Evolutionary conservation across 257 asterid genomes (phyloP), one percentile per base, ranked within the genome.

Genomic region (Salvia splendens): DNA sequence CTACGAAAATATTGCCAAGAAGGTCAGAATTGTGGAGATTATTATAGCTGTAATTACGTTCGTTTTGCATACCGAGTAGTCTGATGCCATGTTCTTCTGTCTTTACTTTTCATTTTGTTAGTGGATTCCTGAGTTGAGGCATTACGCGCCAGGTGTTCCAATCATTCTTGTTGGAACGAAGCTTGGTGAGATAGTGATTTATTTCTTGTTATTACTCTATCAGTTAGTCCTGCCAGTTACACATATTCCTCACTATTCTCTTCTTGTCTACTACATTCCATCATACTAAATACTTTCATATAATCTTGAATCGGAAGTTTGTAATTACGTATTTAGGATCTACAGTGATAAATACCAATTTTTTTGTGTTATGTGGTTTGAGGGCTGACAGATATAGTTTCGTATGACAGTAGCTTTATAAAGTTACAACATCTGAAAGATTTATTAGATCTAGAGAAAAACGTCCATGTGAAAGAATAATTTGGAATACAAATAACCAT

Each of bases 61-160:
- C 15, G 40, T 5, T 51, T 0, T 71, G 61, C 47, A 42, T 36
- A 35, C 16, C 9, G 4, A 5, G 56, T 63, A 41, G n/a, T 59
- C 73, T 66, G 48, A 48, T 30, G 11, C 28, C 35, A n/a, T 43
- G 16, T 66, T 68, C 51, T 63, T 43, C 11, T 66, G 12, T 66
- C 40, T 48, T 72, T 62, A 35, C 55, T 12, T 54, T 56, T 61
- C 14, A 15, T 42, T 59, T 60, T 66, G 45, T 10, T 66, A 88
- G 96, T 88, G 96, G 96, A 66, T 88, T 74, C 91, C 91, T 4
- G 96, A 88, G 74, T 72, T 88, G 81, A 86, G 86, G 73, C 96
- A 86, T 73, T 86, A 84, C 15, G 93, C 96, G 51, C 91, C 93
- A 1, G 89, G 91, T 46, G 93, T 84, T 69, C 96, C 96, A 0